Conservation (phyloP, 345 rosid species). For the Hibiscus syriacus region DNA sequence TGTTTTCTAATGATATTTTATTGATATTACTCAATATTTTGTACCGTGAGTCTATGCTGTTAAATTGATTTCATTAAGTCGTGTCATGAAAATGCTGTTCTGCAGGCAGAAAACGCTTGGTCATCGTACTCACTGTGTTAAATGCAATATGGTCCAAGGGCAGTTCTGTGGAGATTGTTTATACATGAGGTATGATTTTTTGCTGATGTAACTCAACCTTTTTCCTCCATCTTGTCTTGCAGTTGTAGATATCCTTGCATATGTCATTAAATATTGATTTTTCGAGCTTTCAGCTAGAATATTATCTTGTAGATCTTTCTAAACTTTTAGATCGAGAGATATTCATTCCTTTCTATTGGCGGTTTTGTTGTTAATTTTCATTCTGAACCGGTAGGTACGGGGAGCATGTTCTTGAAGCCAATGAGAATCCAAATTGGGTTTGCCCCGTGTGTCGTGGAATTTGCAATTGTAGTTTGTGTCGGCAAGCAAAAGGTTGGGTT, state of each 20-base stretch:
- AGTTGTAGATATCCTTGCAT: not conserved
- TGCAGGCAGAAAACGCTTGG: constrained; percentile 96
- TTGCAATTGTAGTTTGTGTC: constrained; percentile 91
- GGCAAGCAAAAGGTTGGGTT: constrained; percentile 69
- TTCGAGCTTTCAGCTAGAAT: not conserved
- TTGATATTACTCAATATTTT: not conserved
- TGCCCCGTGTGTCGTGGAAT: constrained; percentile 89
- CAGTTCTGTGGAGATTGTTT: constrained; percentile 96
- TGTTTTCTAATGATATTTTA: not conserved
- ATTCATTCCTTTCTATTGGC: not conserved
- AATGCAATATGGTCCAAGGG: constrained; percentile 60
- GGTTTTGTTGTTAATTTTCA: not conserved
- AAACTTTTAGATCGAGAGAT: not conserved
- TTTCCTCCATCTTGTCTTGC: not conserved
- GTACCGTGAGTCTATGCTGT: not conserved
- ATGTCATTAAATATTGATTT: not conserved
- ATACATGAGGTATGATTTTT: constrained; percentile 60
- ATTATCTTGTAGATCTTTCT: not conserved
- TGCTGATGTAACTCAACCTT: not conserved
- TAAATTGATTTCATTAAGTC: not conserved
- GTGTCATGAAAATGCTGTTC: constrained; percentile 6
- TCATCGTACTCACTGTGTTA: constrained; percentile 59
- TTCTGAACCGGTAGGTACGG: constrained; percentile 49
- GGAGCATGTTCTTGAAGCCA: constrained; percentile 88
- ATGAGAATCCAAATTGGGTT: constrained; percentile 66